Conservation (phyloP, 1,284 basidiomycete genomes). For the Caloboletus inedulis region DNA sequence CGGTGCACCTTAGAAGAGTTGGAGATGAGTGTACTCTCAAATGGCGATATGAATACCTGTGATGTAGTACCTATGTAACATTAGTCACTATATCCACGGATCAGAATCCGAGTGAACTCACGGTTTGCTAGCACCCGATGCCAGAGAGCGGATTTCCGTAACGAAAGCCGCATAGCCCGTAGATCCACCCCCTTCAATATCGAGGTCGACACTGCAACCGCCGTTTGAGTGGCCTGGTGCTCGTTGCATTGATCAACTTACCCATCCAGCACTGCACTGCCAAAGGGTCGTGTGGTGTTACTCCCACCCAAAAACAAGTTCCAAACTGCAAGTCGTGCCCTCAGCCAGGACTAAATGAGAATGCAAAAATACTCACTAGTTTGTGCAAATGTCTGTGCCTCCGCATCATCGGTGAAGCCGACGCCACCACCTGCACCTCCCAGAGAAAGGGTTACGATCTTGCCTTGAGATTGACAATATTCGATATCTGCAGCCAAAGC, state of each 20-base stretch:
- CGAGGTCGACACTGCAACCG: conserved; percentile 52
- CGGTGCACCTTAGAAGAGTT: conserved; percentile 39
- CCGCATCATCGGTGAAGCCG: conserved; percentile 49
- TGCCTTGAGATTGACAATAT: conserved; percentile 61
- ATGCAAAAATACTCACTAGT: conserved; percentile 30
- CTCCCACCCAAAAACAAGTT: conserved; percentile 59
- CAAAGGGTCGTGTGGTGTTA: conserved; percentile 52
- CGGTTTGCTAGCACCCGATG: conserved; percentile 49
- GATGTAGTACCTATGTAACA: conserved; percentile 49
- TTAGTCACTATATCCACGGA: conserved; percentile 1
- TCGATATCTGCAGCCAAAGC: conserved; percentile 56
- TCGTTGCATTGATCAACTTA: conserved; percentile 24
- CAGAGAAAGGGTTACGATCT: conserved; percentile 62
- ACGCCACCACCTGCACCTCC: conserved; percentile 60
- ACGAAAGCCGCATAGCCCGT: conserved; percentile 56
- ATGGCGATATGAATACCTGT: conserved; percentile 35
- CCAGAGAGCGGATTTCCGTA: conserved; percentile 46
- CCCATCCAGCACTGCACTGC: conserved; percentile 63
- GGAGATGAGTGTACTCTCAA: neutral
- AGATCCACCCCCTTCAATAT: conserved; percentile 60
- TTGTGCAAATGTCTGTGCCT: conserved; percentile 53
- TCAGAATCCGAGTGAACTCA: conserved; percentile 26
- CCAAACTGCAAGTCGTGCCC: conserved; percentile 42
- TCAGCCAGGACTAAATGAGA: conserved; percentile 4
- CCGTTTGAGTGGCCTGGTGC: neutral